Evolutionary conservation across 2,329 filamentous ascomycete genomes (phyloP), one percentile per base, ranked within the genome.

Genomic region (Sarocladiaceae sp.): DNA sequence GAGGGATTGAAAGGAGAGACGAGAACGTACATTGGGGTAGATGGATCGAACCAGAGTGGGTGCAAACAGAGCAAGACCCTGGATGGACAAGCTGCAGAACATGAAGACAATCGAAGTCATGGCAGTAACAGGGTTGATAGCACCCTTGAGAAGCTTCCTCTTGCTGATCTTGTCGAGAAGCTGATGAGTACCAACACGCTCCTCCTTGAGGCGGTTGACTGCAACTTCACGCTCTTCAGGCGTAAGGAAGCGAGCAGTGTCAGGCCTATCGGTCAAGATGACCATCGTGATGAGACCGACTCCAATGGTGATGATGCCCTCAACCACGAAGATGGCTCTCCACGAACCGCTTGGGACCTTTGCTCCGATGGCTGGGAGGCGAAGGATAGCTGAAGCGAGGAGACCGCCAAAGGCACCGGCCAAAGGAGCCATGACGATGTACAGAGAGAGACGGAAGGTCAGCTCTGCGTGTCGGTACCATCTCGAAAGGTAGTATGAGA

Each of bases 381-480:
- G 82, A 18, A 88, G 71, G 56, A 90, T 89, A 1, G 71, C 85
- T 1, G 75, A 81, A 0, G 81, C 80, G 0, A 90, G 70, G 0
- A 90, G 71, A 0, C 86, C 86, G 17, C 86, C 86, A 57, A 89
- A 89, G 0, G 85, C 85, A 2, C 86, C 86, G 0, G 86, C 85
- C 0, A 90, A 71, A 0, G 85, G 84, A 0, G 84, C 80, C 78
- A 83, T 86, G 52, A 88, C 83, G 50, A 89, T 81, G 66, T 88
- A 89, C 2, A 88, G 69, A 1, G 82, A 80, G 1, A 89, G 69
- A 0, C 86, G 76, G 64, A 88, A 88, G 0, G 82, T 77, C 5
- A 90, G 70, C 65, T 90, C 86, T 46, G 77, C 78, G 29, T 82
- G 74, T n/a, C 84, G 74, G 58, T 89, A 90, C 85, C 85, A 90